Conservation (phyloP, 352 stramenopile species). For the Pythium folliculosum region DNA sequence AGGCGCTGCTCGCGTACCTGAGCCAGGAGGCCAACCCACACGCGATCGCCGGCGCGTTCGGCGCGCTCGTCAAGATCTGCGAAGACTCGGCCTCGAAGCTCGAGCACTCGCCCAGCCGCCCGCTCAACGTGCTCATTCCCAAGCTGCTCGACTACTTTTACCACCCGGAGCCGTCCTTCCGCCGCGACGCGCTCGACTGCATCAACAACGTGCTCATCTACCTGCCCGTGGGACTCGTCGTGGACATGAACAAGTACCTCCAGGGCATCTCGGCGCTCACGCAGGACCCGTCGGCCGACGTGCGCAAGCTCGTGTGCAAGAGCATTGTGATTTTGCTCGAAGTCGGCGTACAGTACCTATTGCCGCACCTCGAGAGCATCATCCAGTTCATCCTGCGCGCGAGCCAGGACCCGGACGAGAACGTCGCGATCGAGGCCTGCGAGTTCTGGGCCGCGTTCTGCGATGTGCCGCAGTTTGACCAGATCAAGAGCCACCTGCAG, state of each 20-base stretch:
- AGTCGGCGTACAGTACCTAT: slow-evolving; percentile 87
- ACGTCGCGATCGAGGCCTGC: slow-evolving; percentile 86
- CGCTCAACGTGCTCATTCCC: slow-evolving; percentile 86
- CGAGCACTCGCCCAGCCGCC: slow-evolving; percentile 84
- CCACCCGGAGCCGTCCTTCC: slow-evolving; percentile 74
- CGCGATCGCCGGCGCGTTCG: slow-evolving; percentile 82
- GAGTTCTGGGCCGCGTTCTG: slow-evolving; percentile 92
- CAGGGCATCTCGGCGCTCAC: slow-evolving; percentile 89
- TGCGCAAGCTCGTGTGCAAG: slow-evolving; percentile 89
- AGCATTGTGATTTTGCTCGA: slow-evolving; percentile 90
- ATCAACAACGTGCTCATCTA: slow-evolving; percentile 91
- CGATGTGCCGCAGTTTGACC: slow-evolving; percentile 87
- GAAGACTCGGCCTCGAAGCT: slow-evolving; percentile 90
- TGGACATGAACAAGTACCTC: slow-evolving; percentile 91
- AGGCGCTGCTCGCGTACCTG: slow-evolving; percentile 57
- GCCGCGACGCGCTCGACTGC: slow-evolving; percentile 85
- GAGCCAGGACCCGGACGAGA: slow-evolving; percentile 85
- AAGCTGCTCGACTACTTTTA: slow-evolving; percentile 90
- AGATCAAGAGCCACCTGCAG: slow-evolving; percentile 90
- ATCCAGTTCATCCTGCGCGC: slow-evolving; percentile 91
- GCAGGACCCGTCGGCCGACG: slow-evolving; percentile 78
- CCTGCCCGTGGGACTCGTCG: slow-evolving; percentile 83
- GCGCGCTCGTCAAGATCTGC: slow-evolving; percentile 87
- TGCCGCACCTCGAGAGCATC: slow-evolving; percentile 89
- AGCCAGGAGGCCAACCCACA: slow-evolving; percentile 59